Evolutionary conservation across 768 basidiomycete genomes (phyloP), one percentile per base, ranked within the genome.

Genomic region (Kwoniella newhampshirensis): DNA sequence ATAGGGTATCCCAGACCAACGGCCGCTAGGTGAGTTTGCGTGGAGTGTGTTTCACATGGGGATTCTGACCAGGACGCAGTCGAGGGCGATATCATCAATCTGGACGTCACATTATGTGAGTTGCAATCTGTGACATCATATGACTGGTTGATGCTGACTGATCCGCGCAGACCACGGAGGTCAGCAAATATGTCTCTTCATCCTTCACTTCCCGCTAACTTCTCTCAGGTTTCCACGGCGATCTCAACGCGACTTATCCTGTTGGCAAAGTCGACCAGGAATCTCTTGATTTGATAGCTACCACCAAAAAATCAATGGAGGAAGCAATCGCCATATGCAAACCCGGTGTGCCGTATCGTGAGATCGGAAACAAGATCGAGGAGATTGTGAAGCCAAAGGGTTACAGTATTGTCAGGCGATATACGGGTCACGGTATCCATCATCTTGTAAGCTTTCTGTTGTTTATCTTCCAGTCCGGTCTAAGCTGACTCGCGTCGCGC

Each of bases 51-150:
- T 32, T 6, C 32, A 6, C 32, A 32, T 32, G 13, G 7, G 6
- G 39, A 46, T n/a, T 8, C 26, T 40, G 7, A 20, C 52, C 35
- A 21, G 45, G 32, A 45, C n/a, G 9, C 79, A 63, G 82, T 82
- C 67, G 90, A 97, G 63, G 96, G 96, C 17, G 96, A 99, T 78
- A 98, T 98, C 64, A 80, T 98, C 74, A 99, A 99, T 77, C 85
- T 99, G 50, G 92, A 78, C 51, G 72, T 78, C 1, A 54, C 73
- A 23, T 53, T 78, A 32, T 78, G 74, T 76, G 54, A 63, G 75
- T 61, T 12, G 23, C n/a, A 23, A 18, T 8, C n/a, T 43, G 1
- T 26, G 13, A 15, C 26, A 20, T 35, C 5, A 17, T 26, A 13
- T 18, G 1, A 17, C 12, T 15, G 20, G 9, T 40, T 12, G 21